These are phyloP conservation scores for Pholiota microspora DNA, from an alignment of 768 basidiomycete species.

Conservation along the genomic window DNA sequence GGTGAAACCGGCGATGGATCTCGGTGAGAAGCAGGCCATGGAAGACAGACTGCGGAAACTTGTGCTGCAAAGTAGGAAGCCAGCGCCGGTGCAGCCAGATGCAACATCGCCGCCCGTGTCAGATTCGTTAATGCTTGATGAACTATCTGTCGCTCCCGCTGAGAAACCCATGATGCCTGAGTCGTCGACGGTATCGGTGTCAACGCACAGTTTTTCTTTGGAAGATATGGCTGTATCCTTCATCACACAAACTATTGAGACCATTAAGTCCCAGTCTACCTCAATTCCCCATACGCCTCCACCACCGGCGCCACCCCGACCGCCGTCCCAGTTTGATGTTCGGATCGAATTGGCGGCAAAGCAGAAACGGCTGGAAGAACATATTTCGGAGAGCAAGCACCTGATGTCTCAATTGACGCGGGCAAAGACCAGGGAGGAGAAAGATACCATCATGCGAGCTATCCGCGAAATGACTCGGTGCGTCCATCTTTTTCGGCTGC, in stretches of 20 bases:
- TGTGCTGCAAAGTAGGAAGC: conserved; percentile 38
- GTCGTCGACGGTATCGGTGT: conserved; percentile 7
- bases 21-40: conserved; percentile 33
- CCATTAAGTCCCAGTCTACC: conserved; percentile 28
- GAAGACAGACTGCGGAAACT: conserved; percentile 40
- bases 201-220: conserved; percentile 31
- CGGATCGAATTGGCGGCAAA: conserved; percentile 41
- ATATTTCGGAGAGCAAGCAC: conserved; percentile 51
- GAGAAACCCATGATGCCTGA: background rate
- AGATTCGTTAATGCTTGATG: background rate
- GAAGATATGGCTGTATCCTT: conserved; percentile 58
- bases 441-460: conserved; percentile 39
- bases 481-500: conserved; percentile 27
- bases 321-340: conserved; percentile 5
- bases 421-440: conserved; percentile 51
- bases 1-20: conserved; percentile 13
- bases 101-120: background rate
- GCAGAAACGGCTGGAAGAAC: conserved; percentile 45
- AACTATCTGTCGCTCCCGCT: no score
- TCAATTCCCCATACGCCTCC: conserved; percentile 4
- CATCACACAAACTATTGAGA: conserved; percentile 55
- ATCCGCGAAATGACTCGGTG: conserved; percentile 56
- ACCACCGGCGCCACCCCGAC: conserved; percentile 2
- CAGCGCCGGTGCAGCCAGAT: conserved; percentile 1
- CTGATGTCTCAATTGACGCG: conserved; percentile 46